phyloP scores from a whole-genome alignment of 2,329 filamentous ascomycete genomes.

The Colletotrichum truncatum region DNA sequence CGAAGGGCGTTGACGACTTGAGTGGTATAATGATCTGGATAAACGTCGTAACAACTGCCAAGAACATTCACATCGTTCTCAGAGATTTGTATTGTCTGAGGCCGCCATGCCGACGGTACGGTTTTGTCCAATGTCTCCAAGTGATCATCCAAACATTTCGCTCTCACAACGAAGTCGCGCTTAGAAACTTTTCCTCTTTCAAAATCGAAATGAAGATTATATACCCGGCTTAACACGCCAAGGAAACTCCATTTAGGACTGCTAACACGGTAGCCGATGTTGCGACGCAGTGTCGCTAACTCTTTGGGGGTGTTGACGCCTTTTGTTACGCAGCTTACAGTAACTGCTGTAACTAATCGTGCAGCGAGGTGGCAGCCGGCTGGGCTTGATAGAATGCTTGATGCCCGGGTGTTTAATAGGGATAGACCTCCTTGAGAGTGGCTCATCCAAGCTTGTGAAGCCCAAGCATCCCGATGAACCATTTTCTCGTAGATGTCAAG shows the following conservation, averaged over 20 bases:
- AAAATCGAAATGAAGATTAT: not conserved
- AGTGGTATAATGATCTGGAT: slow-evolving; percentile 31
- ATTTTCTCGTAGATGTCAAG: slow-evolving; percentile 41
- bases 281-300: not conserved
- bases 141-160: not conserved
- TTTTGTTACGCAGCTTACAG: not conserved
- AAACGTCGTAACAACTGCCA: slow-evolving; percentile 32
- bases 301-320: not conserved
- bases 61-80: slow-evolving; percentile 18
- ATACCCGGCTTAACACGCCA: not conserved
- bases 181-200: not conserved
- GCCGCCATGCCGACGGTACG: not conserved
- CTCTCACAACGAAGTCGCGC: not conserved
- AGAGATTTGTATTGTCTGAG: not conserved
- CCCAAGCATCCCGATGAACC: slow-evolving; percentile 23
- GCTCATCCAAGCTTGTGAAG: slow-evolving; percentile 29
- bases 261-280: slow-evolving; percentile 11
- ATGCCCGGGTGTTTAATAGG: slow-evolving; percentile 16
- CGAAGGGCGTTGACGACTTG: slow-evolving; percentile 35
- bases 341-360: slow-evolving; percentile 14
- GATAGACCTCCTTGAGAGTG: slow-evolving; percentile 35
- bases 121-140: not conserved
- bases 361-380: not conserved
- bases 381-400: not conserved
- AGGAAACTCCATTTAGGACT: slow-evolving; percentile 10